phyloP scores from a whole-genome alignment of 805 yeast species.

The Starmerella scarabaei region DNA sequence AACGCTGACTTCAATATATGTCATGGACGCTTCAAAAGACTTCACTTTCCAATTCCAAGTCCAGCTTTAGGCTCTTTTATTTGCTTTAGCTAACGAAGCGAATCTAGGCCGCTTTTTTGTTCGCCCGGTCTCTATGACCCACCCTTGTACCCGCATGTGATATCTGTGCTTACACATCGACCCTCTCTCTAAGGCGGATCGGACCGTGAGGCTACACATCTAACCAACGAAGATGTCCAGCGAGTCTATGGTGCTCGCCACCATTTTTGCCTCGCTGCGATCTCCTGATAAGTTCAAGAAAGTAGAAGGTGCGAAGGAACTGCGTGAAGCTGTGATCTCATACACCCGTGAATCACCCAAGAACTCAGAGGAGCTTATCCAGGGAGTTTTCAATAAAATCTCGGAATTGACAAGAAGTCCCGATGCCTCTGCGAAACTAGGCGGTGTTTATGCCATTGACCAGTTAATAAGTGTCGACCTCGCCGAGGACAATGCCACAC shows the following conservation, averaged over 20 bases:
- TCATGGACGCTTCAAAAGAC: too few species aligned
- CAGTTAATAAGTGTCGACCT: constrained; percentile 74
- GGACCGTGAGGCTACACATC: too few species aligned
- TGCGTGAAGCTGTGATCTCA: constrained; percentile 54
- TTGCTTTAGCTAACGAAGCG: too few species aligned
- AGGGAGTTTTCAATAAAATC: constrained; percentile 73
- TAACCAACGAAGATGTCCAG: constrained; percentile 21
- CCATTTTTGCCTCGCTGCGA: constrained; percentile 23
- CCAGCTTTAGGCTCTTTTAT: too few species aligned
- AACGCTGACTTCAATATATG: too few species aligned
- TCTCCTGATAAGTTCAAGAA: constrained; percentile 23
- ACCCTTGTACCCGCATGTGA: too few species aligned
- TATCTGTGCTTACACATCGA: too few species aligned
- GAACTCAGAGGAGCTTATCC: constrained; percentile 67
- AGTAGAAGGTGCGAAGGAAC: constrained; percentile 49
- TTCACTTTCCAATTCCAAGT: too few species aligned
- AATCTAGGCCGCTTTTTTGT: too few species aligned
- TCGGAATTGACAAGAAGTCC: constrained; percentile 71
- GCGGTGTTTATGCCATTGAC: constrained; percentile 85
- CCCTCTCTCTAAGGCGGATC: too few species aligned
- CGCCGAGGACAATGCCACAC: constrained; percentile 64
- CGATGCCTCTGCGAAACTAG: constrained; percentile 60
- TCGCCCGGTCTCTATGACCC: too few species aligned
- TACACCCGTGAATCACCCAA: constrained; percentile 74
- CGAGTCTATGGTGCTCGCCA: constrained; percentile 23